Base-by-base conservation (phyloP, 345 rosid genomes). In the Pugionium dolabratum region DNA sequence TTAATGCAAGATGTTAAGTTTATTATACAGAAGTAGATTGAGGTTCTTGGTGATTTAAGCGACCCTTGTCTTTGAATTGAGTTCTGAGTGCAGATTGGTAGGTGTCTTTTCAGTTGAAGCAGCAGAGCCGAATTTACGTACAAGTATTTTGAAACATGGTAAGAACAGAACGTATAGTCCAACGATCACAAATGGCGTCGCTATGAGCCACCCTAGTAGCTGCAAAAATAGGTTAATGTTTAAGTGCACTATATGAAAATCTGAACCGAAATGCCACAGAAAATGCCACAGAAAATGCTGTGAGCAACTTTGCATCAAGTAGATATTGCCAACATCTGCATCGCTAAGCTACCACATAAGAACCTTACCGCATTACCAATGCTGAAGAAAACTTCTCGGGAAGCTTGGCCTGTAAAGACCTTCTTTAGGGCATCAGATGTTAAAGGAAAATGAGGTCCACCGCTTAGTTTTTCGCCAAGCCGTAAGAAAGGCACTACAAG, bases 401-500 rank as follows among this genome's bases (percentile, higher is more conserved):
- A 94, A 54, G 96, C 99, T 68, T 88, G 81, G 25, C 99, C 99
- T 25, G 89, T 85, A 55, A 94, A 76, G 62, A 94, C 96, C 73
- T 81, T 88, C 89, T 82, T 90, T 70, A 94, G 53, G 5, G 96
- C 97, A 84, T 88, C 99, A 57, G 99, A 79, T 58, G 95, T 88
- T 70, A 94, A 80, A 7, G 96, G 88, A 78, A 94, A 94, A 82
- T 83, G 97, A 62, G 95, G 77, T 64, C 97, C 97, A 18, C 96
- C 96, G 1, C 83, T 59, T 10, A 94, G 69, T 50, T 61, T 62
- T 77, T 94, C 99, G 31, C 97, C 99, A 32, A 94, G 78, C 54
- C 99, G 88, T 87, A 94, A 67, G 83, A 94, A 94, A 35, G 99
- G 99, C 60, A 94, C 84, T 40, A 94, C 76, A 37, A 94, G 85